phyloP scores from a whole-genome alignment of 129 eudicot genomes.

The Heracleum sosnowskyi region DNA sequence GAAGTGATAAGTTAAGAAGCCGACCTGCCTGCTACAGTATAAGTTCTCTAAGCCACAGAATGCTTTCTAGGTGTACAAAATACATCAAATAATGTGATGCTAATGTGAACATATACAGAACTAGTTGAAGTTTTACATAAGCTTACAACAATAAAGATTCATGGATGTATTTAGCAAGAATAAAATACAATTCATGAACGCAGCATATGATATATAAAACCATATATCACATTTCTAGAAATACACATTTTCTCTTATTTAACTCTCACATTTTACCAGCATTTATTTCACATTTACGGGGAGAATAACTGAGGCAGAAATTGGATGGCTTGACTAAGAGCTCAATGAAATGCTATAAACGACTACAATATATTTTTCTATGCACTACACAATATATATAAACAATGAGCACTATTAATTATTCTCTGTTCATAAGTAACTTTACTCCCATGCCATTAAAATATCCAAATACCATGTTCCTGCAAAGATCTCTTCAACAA shows the following conservation, averaged over 20 bases:
- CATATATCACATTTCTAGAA: no score
- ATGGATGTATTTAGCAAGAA: background rate
- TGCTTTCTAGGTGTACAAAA: background rate
- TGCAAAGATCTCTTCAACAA: constrained; percentile 55
- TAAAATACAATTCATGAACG: background rate
- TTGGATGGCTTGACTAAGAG: background rate
- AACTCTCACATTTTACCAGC: constrained; percentile 5
- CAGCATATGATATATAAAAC: background rate
- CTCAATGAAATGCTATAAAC: background rate
- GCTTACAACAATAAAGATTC: background rate
- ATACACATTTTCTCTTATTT: background rate
- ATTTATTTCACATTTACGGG: background rate
- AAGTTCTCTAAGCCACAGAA: constrained; percentile 13
- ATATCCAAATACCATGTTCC: constrained; percentile 88
- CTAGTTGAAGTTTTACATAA: background rate
- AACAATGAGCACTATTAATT: no score
- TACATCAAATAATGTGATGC: background rate
- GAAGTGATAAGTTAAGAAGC: constrained; percentile 24
- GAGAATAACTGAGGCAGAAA: background rate
- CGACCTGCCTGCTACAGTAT: constrained; percentile 27
- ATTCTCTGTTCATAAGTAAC: no score
- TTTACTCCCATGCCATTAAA: constrained; percentile 83
- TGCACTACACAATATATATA: background rate
- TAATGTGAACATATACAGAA: background rate
- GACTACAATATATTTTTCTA: background rate